Conservation (phyloP, 2,329 filamentous ascomycete species). For the Apiospora hydei region DNA sequence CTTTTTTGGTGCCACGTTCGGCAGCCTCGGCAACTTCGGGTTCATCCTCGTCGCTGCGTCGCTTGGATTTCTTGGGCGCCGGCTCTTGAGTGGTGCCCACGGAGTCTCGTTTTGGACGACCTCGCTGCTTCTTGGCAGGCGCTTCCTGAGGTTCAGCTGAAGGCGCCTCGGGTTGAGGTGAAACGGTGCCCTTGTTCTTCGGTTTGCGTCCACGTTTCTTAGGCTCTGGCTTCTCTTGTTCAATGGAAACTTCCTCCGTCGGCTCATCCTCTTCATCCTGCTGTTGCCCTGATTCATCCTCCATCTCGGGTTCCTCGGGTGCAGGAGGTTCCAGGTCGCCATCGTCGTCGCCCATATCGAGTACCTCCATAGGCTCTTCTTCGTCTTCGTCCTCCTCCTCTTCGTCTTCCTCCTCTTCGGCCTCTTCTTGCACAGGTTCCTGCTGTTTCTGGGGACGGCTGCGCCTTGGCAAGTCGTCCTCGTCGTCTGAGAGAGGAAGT, state of each 20-base stretch:
- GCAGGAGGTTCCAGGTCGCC: background rate
- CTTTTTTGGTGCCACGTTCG: constrained; percentile 33
- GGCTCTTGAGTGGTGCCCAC: constrained; percentile 29
- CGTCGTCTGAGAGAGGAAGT: constrained; percentile 35
- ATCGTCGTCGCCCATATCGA: constrained; percentile 29
- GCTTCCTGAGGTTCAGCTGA: constrained; percentile 27
- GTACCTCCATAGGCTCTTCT: constrained; percentile 27
- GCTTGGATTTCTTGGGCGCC: constrained; percentile 30
- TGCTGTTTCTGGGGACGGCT: constrained; percentile 36
- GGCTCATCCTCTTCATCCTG: constrained; percentile 32
- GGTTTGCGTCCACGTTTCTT: constrained; percentile 39
- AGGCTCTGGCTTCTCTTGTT: constrained; percentile 35
- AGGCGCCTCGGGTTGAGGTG: constrained; percentile 22
- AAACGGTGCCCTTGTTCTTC: constrained; percentile 29
- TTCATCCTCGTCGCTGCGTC: constrained; percentile 32
- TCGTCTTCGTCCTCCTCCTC: constrained; percentile 29
- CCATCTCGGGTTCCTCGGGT: constrained; percentile 33
- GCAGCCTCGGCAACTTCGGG: constrained; percentile 27
- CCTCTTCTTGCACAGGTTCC: constrained; percentile 28
- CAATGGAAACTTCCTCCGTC: constrained; percentile 29
- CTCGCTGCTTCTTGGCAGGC: constrained; percentile 23
- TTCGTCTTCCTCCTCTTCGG: constrained; percentile 37
- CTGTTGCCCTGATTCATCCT: constrained; percentile 33
- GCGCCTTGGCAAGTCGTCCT: constrained; percentile 39
- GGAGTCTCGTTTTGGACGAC: constrained; percentile 11